Evolutionary conservation across 768 basidiomycete genomes (phyloP).

Genomic region (Boletus bicolor): DNA sequence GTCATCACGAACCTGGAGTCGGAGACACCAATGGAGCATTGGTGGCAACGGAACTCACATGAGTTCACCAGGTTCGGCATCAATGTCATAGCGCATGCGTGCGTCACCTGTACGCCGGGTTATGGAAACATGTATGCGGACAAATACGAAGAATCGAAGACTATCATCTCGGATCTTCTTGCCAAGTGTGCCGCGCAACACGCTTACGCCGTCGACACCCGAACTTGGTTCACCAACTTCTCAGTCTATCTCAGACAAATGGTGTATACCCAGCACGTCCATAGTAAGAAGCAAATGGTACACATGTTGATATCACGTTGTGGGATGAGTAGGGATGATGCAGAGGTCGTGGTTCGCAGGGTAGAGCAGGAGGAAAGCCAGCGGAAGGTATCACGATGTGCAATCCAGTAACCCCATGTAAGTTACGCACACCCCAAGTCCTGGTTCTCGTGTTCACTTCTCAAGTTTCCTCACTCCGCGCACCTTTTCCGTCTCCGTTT

Average conservation of each 20-base stretch:
- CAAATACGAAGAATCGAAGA: constrained; percentile 37
- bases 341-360: constrained; percentile 15
- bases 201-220: constrained; percentile 21
- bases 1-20: constrained; percentile 40
- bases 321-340: constrained; percentile 24
- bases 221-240: constrained; percentile 24
- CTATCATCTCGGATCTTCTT: constrained; percentile 25
- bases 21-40: constrained; percentile 31
- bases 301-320: constrained; percentile 24
- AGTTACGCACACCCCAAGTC: background rate
- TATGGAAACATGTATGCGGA: constrained; percentile 30
- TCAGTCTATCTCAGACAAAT: constrained; percentile 24
- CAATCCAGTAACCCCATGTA: constrained; percentile 18
- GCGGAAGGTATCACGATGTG: constrained; percentile 10
- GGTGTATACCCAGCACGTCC: constrained; percentile 19
- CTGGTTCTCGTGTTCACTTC: constrained; percentile 1
- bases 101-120: constrained; percentile 33
- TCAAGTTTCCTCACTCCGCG: background rate
- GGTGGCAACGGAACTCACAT: constrained; percentile 32
- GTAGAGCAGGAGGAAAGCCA: constrained; percentile 11
- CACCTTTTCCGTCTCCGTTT: background rate
- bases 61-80: constrained; percentile 25
- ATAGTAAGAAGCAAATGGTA: constrained; percentile 25
- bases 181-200: constrained; percentile 18
- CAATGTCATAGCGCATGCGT: constrained; percentile 25